Percentiles rank a stretch among this genome's conserved stretches.
These are phyloP conservation scores for Sporothrix schenckii DNA, from an alignment of 2,329 filamentous ascomycete species.

Conservation along the genomic window DNA sequence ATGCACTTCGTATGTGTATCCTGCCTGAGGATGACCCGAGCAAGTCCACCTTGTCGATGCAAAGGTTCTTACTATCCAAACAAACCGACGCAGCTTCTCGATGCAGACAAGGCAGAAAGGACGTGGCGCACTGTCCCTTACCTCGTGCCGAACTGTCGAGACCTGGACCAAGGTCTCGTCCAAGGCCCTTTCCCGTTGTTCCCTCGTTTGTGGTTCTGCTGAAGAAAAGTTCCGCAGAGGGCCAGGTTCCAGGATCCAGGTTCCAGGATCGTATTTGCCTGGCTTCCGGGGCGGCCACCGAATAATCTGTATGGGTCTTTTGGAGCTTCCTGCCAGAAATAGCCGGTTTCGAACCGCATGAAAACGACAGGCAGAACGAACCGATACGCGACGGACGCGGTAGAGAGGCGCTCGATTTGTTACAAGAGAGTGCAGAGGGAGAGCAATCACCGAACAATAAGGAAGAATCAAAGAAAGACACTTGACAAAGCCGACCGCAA, in stretches of 20 bases:
- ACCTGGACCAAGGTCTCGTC: background rate
- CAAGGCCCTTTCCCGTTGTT: background rate
- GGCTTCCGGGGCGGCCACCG: background rate
- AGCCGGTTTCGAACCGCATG: constrained; percentile 31
- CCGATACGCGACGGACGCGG: background rate
- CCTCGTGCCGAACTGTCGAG: constrained; percentile 1
- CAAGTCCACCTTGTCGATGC: background rate
- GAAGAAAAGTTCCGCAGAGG: background rate
- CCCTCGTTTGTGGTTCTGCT: background rate
- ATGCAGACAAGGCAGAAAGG: background rate
- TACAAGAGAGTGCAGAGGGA: constrained; percentile 2
- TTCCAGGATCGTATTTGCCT: background rate
- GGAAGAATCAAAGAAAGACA: too few species aligned
- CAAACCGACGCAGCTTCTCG: background rate
- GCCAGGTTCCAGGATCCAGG: constrained; percentile 16
- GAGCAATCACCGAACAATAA: background rate
- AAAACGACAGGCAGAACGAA: constrained; percentile 14
- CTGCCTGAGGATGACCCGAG: constrained; percentile 5
- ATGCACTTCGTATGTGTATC: background rate
- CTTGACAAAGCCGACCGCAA: too few species aligned
- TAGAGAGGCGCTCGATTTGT: background rate
- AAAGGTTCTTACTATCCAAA: background rate
- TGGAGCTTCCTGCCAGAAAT: constrained; percentile 16
- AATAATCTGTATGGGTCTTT: background rate
- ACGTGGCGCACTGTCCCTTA: background rate